Base-by-base conservation (phyloP, 805 yeast species). In the Metschnikowia kunwiensis region DNA sequence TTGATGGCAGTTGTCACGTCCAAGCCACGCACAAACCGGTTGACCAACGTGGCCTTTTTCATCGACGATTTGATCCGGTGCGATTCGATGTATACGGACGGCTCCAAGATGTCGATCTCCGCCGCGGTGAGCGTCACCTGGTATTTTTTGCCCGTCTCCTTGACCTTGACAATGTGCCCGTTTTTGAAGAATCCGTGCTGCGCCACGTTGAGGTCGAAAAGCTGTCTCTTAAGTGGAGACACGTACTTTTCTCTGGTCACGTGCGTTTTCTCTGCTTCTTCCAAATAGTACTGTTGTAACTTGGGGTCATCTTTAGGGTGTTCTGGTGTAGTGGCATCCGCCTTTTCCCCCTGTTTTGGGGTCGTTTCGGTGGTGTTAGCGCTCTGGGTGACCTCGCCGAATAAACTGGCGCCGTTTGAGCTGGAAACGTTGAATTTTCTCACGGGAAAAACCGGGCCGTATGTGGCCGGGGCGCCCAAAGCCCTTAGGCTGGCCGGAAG, bases 41-140 rank as follows among this genome's bases (percentile, higher is more conserved):
- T 70, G 32, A 87, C 83, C 25, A 79, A 68, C 8, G 86, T 86
- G 29, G 93, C 86, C 64, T 91, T 91, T 63, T 91, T 91, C 69
- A 82, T 76, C 5, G 95, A 81, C n/a, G 89, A 76, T 59, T 86
- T 86, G 50, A 89, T 73, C 61, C 97, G 75, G 68, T 72, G 81
- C 8, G 95, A 83, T 57, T 82, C 75, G 39, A 85, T 62, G 61
- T 79, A 87, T n/a, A 91, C 75, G 9, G 93, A 79, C 16, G 97
- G 97, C 60, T 88, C 96, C 42, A 91, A 70, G 2, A 80, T 75
- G 36, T 82, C 83, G 37, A 86, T 77, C 58, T 88, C 95, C 37
- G 74, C 72, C 25, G 65, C 64, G 4, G 77, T 65, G 34, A 91
- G 70, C 22, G 69, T 63, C 44, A 91, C 64, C 46, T 70, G 73